These are phyloP conservation scores for Quillaja saponaria DNA, from an alignment of 306 rosid genomes.

Conservation along the genomic window DNA sequence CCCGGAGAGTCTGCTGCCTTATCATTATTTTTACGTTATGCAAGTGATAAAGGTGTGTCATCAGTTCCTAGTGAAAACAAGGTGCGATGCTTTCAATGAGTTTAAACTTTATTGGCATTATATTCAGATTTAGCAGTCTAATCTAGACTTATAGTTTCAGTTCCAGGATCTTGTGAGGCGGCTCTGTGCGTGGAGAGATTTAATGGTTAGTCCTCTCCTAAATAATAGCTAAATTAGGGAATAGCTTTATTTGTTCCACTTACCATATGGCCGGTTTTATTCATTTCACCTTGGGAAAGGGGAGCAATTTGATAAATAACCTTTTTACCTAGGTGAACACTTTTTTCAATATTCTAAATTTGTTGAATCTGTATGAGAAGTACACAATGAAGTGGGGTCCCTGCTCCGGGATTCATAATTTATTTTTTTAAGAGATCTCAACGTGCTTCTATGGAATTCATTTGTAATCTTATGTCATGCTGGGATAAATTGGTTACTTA, in stretches of 20 bases:
- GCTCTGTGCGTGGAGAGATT: slow-evolving; percentile 85
- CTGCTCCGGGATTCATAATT: not conserved
- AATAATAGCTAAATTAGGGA: slow-evolving; percentile 29
- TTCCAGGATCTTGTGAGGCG: slow-evolving; percentile 68
- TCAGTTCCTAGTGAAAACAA: slow-evolving; percentile 58
- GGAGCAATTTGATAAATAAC: too few species aligned
- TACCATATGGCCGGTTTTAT: too few species aligned
- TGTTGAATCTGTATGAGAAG: slow-evolving; percentile 17
- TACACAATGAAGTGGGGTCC: slow-evolving; percentile 21
- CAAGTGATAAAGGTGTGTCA: slow-evolving; percentile 45
- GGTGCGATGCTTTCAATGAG: slow-evolving; percentile 50
- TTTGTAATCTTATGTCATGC: slow-evolving; percentile 15
- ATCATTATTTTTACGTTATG: slow-evolving; percentile 65
- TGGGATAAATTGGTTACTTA: slow-evolving; percentile 3
- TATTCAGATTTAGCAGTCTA: slow-evolving; percentile 19
- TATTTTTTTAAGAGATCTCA: slow-evolving; percentile 16
- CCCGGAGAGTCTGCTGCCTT: slow-evolving; percentile 82
- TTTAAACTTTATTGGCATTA: slow-evolving; percentile 13
- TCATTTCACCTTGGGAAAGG: too few species aligned
- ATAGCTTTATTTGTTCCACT: slow-evolving; percentile 16
- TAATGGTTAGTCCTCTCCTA: slow-evolving; percentile 67
- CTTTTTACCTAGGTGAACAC: too few species aligned
- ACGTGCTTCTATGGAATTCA: slow-evolving; percentile 12
- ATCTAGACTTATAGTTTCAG: slow-evolving; percentile 31
- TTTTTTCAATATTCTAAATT: too few species aligned